These are phyloP conservation scores for Blepharisma undulans DNA, from an alignment of 169 alveolate species.

Conservation along the genomic window DNA sequence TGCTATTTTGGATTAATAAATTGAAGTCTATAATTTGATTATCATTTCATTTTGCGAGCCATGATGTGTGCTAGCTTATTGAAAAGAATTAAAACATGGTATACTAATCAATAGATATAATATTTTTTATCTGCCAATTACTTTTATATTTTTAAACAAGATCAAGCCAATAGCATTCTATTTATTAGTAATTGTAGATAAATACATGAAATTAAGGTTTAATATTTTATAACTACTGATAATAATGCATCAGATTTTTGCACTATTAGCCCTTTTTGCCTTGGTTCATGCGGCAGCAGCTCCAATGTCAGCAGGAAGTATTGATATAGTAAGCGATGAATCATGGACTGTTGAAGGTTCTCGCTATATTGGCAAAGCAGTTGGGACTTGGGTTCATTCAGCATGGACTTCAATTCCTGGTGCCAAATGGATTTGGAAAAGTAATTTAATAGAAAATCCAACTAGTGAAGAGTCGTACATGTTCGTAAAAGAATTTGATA, in stretches of 20 bases:
- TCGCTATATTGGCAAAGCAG: not conserved
- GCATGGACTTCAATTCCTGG: not conserved
- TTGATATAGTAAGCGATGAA: not conserved
- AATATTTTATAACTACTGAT: too few relatives aligned
- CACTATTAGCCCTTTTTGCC: not conserved
- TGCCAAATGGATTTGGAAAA: not conserved
- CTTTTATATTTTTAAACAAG: too few relatives aligned
- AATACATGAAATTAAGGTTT: too few relatives aligned
- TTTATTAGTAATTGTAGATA: too few relatives aligned
- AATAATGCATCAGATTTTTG: not conserved
- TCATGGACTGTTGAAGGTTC: not conserved
- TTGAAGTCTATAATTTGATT: too few relatives aligned
- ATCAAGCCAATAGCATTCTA: too few relatives aligned
- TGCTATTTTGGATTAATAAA: too few relatives aligned
- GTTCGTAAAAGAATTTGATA: not conserved
- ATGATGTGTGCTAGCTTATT: too few relatives aligned
- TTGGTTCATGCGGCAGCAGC: not conserved
- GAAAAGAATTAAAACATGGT: too few relatives aligned
- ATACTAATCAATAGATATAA: too few relatives aligned
- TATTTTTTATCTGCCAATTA: too few relatives aligned
- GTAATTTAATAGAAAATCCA: not conserved
- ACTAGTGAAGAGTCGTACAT: not conserved
- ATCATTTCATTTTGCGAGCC: too few relatives aligned
- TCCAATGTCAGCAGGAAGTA: not conserved
- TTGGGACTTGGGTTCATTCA: not conserved